Evolutionary conservation across 2,329 filamentous ascomycete species (phyloP), one percentile per base, ranked within the genome.

Genomic region (Gaeumannomyces tritici): DNA sequence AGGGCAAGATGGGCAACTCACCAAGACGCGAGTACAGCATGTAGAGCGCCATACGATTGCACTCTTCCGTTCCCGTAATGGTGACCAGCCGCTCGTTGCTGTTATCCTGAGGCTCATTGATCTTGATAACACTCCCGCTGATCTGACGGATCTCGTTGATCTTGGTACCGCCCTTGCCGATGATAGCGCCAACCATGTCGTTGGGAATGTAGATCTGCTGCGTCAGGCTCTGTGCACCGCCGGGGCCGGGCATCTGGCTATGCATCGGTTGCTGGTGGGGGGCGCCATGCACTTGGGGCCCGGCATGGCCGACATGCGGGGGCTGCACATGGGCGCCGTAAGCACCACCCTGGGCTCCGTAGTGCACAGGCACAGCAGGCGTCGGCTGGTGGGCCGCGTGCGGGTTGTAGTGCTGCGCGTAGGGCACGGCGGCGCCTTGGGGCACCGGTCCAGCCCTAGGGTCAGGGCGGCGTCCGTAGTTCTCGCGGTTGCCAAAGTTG

Each of bases 151-250:
- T 99, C 77, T 99, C 95, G 73, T 99, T 99, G 82, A 99, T 99
- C 84, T 99, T 99, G 62, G 92, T 90, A 67, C 95, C 95, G 65
- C 95, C 95, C 79, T 99, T 99, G 71, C 95, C 95, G 70, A 99
- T 99, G 70, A 99, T 99, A 62, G 95, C 95, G 66, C 95, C 95
- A 62, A 99, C 95, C 95, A 99, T 98, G 72, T 99, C 95, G 73
- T 99, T 99, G 63, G 95, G 95, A 70, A 99, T 99, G 78, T 90
- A 99, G 68, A 99, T 99, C 76, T 99, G 95, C 76, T 99, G 95
- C 3, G 95, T 99, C 71, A 98, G 81, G 27, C 59, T 60, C 60
- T 93, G 91, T 66, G 91, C 88, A 61, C 90, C 91, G 55, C 67
- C 70, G 28, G 76, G 75, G 15, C 75, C 78, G n/a, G 60, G 28